Conservation (phyloP, 768 basidiomycete genomes). For the Boletus subcaerulescens region DNA sequence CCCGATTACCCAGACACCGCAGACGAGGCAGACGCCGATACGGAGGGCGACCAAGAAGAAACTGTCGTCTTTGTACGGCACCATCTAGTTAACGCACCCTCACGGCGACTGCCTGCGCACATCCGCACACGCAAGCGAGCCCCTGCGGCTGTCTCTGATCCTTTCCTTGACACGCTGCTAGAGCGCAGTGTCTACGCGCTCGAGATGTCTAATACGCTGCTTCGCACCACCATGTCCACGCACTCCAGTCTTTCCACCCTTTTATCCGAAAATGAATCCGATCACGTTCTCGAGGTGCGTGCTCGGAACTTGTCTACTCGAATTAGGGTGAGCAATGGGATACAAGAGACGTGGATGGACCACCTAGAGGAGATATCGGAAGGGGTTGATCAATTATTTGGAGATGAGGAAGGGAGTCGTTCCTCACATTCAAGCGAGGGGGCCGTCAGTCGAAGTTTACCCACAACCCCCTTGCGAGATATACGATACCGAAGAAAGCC, state of each 20-base stretch:
- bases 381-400: conserved; percentile 60
- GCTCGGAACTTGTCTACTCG: conserved; percentile 52
- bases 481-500: conserved; percentile 42
- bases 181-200: conserved; percentile 82
- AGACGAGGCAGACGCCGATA: conserved; percentile 74
- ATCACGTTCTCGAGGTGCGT: conserved; percentile 45
- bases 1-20: conserved; percentile 77
- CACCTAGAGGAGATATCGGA: conserved; percentile 64
- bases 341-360: conserved; percentile 59
- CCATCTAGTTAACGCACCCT: conserved; percentile 32
- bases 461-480: conserved; percentile 34
- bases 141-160: conserved; percentile 38
- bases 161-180: conserved; percentile 71
- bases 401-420: conserved; percentile 17
- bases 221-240: conserved; percentile 74
- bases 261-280: conserved; percentile 46
- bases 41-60: conserved; percentile 38
- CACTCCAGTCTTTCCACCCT: conserved; percentile 54
- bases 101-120: conserved; percentile 28
- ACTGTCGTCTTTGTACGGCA: conserved; percentile 21
- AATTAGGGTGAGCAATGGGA: conserved; percentile 43
- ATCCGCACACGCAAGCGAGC: conserved; percentile 28
- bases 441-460: conserved; percentile 46
- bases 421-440: conserved; percentile 12
- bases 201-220: conserved; percentile 78